Evolutionary conservation across 345 rosid species (phyloP).

Genomic region (Moringa oleifera): DNA sequence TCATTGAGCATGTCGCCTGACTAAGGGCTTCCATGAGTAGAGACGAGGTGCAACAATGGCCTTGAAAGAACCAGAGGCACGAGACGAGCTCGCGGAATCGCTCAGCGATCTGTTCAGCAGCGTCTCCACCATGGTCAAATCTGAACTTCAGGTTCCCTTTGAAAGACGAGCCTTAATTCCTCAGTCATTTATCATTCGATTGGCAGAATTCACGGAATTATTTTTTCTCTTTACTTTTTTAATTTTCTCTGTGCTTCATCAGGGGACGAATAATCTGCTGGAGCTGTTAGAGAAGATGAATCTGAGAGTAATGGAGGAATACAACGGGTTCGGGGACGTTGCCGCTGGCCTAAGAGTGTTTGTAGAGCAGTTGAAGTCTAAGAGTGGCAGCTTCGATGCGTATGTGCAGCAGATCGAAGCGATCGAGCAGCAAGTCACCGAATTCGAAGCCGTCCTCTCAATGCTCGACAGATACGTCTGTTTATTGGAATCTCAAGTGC

Average conservation of each 20-base stretch:
- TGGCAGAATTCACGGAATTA: background rate
- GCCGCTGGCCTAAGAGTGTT: slow-evolving; percentile 67
- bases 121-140: slow-evolving; percentile 70
- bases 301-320: slow-evolving; percentile 61
- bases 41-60: too few species aligned
- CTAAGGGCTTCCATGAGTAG: too few species aligned
- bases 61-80: slow-evolving; percentile 20
- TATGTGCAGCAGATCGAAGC: slow-evolving; percentile 68
- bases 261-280: slow-evolving; percentile 67
- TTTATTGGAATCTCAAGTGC: slow-evolving; percentile 61
- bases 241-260: background rate
- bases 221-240: background rate
- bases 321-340: slow-evolving; percentile 66
- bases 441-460: slow-evolving; percentile 72
- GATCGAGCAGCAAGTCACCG: slow-evolving; percentile 71
- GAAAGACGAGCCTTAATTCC: background rate
- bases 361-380: slow-evolving; percentile 69
- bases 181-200: background rate
- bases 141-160: slow-evolving; percentile 61
- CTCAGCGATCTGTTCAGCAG: slow-evolving; percentile 56
- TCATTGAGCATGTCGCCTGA: too few species aligned
- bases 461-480: slow-evolving; percentile 74
- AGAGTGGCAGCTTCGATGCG: slow-evolving; percentile 63
- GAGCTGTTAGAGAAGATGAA: slow-evolving; percentile 92
- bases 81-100: slow-evolving; percentile 63